Evolutionary conservation across 129 eudicot genomes (phyloP).

Genomic region (Arctium minus): DNA sequence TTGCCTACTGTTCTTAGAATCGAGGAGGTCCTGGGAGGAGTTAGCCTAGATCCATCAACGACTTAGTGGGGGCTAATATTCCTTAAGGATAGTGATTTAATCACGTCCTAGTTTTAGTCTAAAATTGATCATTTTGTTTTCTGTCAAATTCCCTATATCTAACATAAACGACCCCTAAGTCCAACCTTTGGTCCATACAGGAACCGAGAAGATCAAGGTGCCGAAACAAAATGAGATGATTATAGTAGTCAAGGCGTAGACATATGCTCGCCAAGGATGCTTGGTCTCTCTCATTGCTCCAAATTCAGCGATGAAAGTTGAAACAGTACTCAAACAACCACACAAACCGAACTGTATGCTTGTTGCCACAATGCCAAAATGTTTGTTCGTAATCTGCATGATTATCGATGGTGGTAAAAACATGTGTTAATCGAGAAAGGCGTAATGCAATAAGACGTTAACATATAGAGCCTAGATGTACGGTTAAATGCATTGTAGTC

Average conservation of each 20-base stretch:
- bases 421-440: neutral
- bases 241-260: constrained; percentile 58
- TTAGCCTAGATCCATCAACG: too few species aligned
- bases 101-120: too few species aligned
- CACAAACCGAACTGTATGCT: constrained; percentile 78
- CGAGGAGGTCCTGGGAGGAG: too few species aligned
- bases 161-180: neutral
- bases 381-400: constrained; percentile 39
- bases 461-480: neutral
- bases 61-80: too few species aligned
- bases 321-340: constrained; percentile 93
- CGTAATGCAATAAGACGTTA: neutral
- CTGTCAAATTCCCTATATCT: too few species aligned
- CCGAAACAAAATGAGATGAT: constrained; percentile 58
- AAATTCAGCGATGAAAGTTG: constrained; percentile 83
- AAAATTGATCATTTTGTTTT: too few species aligned
- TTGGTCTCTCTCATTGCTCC: constrained; percentile 61
- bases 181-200: constrained; percentile 61
- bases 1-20: too few species aligned
- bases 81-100: too few species aligned
- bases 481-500: too few species aligned
- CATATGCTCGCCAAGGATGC: constrained; percentile 74
- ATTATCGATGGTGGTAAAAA: neutral
- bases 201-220: constrained; percentile 78
- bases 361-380: constrained; percentile 48